These are phyloP conservation scores for Leptodontidium sp. DNA, from an alignment of 2,329 filamentous ascomycete genomes.

Conservation along the genomic window DNA sequence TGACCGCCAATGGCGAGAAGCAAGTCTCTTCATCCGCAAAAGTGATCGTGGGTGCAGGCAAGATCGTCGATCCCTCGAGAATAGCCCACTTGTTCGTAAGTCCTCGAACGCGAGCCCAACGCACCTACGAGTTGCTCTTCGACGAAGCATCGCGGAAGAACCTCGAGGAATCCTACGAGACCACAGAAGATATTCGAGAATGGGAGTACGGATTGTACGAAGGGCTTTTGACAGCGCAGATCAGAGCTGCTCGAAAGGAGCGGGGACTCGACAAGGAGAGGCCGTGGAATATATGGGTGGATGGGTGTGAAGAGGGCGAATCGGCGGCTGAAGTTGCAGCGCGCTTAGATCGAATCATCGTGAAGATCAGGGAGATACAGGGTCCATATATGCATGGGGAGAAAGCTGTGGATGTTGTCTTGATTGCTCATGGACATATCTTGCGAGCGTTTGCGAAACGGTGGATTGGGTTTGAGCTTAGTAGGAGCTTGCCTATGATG, in stretches of 20 bases:
- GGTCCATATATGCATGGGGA: conserved; percentile 53
- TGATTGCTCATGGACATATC: conserved; percentile 58
- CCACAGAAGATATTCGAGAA: conserved; percentile 55
- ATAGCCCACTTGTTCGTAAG: conserved; percentile 56
- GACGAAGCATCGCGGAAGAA: conserved; percentile 39
- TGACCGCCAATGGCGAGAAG: conserved; percentile 50
- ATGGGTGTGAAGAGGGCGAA: conserved; percentile 60
- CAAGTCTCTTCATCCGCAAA: conserved; percentile 54
- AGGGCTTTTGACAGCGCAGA: conserved; percentile 54
- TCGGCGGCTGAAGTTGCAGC: conserved; percentile 55
- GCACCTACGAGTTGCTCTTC: conserved; percentile 57
- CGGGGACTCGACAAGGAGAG: conserved; percentile 54
- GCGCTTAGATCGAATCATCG: conserved; percentile 59
- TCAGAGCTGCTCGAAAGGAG: conserved; percentile 49
- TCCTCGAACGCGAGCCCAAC: conserved; percentile 55
- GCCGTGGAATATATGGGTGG: conserved; percentile 60
- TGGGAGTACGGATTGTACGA: conserved; percentile 62
- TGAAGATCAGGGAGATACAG: conserved; percentile 57
- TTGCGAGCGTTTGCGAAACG: conserved; percentile 62
- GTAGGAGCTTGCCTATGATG: conserved; percentile 48
- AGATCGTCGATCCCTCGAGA: conserved; percentile 56
- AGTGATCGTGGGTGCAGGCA: conserved; percentile 54
- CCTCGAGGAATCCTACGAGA: conserved; percentile 44
- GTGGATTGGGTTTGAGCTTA: conserved; percentile 57
- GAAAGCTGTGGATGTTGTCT: conserved; percentile 57